phyloP scores from a whole-genome alignment of 345 rosid species.

The Boechera retrofracta region DNA sequence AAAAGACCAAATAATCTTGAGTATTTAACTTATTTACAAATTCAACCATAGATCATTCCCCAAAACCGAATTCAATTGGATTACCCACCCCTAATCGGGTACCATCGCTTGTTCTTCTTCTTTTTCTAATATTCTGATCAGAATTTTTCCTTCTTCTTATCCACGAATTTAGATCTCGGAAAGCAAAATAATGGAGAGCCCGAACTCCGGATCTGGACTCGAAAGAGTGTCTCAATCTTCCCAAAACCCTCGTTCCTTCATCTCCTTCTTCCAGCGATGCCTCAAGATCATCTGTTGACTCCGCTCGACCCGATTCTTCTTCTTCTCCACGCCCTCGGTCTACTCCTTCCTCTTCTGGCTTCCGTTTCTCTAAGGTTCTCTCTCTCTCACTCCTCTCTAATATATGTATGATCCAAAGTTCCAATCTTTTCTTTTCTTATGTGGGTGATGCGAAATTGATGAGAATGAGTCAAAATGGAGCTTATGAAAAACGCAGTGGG shows the following conservation, averaged over 20 bases:
- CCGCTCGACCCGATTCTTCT: conserved; percentile 24
- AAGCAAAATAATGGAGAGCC: conserved; percentile 15
- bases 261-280: conserved; percentile 36
- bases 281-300: conserved; percentile 38
- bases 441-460: conserved; percentile 4
- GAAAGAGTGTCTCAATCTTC: conserved; percentile 35
- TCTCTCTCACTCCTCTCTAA: conserved; percentile 8
- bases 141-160: conserved; percentile 7
- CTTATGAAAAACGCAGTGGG: conserved; percentile 86
- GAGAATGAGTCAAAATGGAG: conserved; percentile 69
- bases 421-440: not conserved
- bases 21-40: too few species aligned
- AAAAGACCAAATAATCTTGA: too few species aligned
- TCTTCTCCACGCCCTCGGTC: conserved; percentile 13
- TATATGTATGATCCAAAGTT: not conserved
- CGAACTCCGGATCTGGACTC: conserved; percentile 30
- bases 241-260: conserved; percentile 26
- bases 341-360: conserved; percentile 12
- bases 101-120: too few species aligned
- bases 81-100: not conserved
- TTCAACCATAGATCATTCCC: too few species aligned
- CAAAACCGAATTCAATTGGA: too few species aligned
- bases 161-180: not conserved
- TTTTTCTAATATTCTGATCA: not conserved
- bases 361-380: conserved; percentile 40